Evolutionary conservation across 192 early-diverging fungal species (phyloP), one percentile per base, ranked within the genome.

Genomic region (Coemansia sp.): DNA sequence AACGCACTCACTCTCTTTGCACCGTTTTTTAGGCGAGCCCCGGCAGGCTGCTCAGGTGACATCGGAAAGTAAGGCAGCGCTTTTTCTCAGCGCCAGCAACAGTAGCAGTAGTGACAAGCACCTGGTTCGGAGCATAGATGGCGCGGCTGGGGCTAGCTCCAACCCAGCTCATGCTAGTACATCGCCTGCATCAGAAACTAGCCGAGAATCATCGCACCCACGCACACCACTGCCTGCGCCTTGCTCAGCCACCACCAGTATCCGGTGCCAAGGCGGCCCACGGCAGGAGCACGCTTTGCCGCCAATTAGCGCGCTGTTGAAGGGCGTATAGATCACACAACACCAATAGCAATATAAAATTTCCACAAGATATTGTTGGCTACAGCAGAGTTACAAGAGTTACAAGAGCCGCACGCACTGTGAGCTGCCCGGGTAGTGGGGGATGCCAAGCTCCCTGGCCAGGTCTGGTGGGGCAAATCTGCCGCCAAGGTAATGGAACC

Each of bases 401-500:
- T 55, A 55, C 51, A 14, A 16, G 9, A 90, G 62, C 21, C 78
- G 73, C 21, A 93, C 80, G 33, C 88, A 86, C 69, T 95, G 93
- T 16, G 91, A 89, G 0, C 74, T 82, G 13, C 87, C 91, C 9
- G 86, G 88, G 63, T 91, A 95, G 13, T 56, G 13, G 9, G 94
- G 93, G 3, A 94, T 59, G 9, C 87, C 76, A 9, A 98, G 80
- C 56, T 88, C 84, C 42, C 76, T 28, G 2, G 88, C 90, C 72
- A 95, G 83, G 3, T 82, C 76, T 39, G 84, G 89, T 1, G 94
- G 89, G 6, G 95, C 86, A 71, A 99, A 99, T 0, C 97, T 83
- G 9, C 96, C 95, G 5, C 96, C 95, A 36, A 98, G 79, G 57
- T 89, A 93, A 58, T 93, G 93, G 18, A 85, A 82, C 16, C 77